phyloP scores from a whole-genome alignment of 2,329 filamentous ascomycete species.

The Endoconidiophora laricicola region DNA sequence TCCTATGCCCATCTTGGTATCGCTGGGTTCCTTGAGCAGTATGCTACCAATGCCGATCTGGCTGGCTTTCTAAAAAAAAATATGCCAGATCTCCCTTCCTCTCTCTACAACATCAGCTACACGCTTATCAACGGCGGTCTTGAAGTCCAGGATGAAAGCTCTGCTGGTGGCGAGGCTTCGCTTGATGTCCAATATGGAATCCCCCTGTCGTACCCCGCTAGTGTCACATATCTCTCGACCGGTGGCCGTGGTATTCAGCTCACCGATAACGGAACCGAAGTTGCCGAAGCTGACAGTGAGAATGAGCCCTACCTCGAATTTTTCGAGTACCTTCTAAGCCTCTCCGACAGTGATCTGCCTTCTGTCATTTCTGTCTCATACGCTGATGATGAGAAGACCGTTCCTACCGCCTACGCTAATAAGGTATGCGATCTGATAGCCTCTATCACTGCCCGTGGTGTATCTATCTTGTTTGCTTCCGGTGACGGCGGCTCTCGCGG shows the following conservation, averaged over 20 bases:
- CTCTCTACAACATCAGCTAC: constrained; percentile 25
- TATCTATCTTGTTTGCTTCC: constrained; percentile 31
- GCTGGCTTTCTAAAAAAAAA: constrained; percentile 23
- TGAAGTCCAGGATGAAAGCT: constrained; percentile 24
- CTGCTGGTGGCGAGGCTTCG: constrained; percentile 28
- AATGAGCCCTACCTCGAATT: constrained; percentile 44
- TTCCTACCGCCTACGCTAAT: constrained; percentile 33
- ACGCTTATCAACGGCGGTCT: constrained; percentile 26
- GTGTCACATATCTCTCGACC: constrained; percentile 28
- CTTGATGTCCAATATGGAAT: constrained; percentile 34
- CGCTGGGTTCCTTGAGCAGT: constrained; percentile 33
- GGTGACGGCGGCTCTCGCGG: constrained; percentile 34
- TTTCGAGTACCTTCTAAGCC: constrained; percentile 31
- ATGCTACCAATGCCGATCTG: constrained; percentile 28
- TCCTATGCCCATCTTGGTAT: constrained; percentile 24
- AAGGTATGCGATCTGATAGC: constrained; percentile 37
- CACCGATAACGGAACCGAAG: constrained; percentile 21
- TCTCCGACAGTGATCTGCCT: constrained; percentile 29
- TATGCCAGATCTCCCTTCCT: constrained; percentile 21
- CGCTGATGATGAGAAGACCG: constrained; percentile 39
- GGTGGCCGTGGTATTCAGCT: constrained; percentile 29
- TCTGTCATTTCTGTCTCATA: constrained; percentile 42
- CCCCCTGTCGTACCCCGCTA: constrained; percentile 27
- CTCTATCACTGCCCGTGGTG: constrained; percentile 35
- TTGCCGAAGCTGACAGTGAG: constrained; percentile 19